Conservation (phyloP, 805 yeast species). For the Candida chilensis region DNA sequence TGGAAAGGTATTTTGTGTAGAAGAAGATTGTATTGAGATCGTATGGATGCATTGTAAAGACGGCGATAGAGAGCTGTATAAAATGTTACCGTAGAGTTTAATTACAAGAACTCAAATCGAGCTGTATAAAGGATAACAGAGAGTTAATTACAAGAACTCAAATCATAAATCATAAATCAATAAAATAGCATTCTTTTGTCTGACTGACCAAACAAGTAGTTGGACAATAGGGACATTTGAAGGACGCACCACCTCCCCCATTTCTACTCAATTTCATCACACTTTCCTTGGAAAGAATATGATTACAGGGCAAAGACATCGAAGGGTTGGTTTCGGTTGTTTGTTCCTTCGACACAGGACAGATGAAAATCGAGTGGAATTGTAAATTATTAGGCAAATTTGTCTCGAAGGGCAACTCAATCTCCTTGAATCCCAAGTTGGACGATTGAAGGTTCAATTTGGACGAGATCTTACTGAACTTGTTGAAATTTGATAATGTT, state of each 20-base stretch:
- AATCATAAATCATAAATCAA: constrained; percentile 14
- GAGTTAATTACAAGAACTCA: too few relatives aligned
- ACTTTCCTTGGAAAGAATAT: constrained; percentile 49
- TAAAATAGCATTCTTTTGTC: constrained; percentile 35
- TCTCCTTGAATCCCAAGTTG: too few relatives aligned
- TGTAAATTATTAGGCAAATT: constrained; percentile 41
- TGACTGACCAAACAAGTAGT: constrained; percentile 28
- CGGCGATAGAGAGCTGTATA: too few relatives aligned
- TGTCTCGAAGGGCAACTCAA: constrained; percentile 60
- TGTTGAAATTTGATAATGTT: constrained; percentile 43
- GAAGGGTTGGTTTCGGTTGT: constrained; percentile 55
- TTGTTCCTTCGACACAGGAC: constrained; percentile 65
- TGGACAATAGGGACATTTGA: constrained; percentile 74
- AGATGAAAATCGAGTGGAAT: constrained; percentile 60
- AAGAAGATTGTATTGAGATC: too few relatives aligned
- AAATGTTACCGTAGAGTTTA: too few relatives aligned
- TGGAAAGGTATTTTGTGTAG: too few relatives aligned
- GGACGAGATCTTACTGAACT: constrained; percentile 30
- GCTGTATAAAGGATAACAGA: too few relatives aligned
- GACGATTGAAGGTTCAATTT: constrained; percentile 45
- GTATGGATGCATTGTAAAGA: too few relatives aligned
- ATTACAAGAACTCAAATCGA: too few relatives aligned
- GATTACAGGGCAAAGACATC: constrained; percentile 53
- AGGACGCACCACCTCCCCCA: constrained; percentile 24
- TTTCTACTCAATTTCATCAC: constrained; percentile 33